Percentiles rank a stretch among this genome's conserved stretches.
These are phyloP conservation scores for Globisporangium apiculatum DNA, from an alignment of 352 stramenopile genomes.

Conservation along the genomic window DNA sequence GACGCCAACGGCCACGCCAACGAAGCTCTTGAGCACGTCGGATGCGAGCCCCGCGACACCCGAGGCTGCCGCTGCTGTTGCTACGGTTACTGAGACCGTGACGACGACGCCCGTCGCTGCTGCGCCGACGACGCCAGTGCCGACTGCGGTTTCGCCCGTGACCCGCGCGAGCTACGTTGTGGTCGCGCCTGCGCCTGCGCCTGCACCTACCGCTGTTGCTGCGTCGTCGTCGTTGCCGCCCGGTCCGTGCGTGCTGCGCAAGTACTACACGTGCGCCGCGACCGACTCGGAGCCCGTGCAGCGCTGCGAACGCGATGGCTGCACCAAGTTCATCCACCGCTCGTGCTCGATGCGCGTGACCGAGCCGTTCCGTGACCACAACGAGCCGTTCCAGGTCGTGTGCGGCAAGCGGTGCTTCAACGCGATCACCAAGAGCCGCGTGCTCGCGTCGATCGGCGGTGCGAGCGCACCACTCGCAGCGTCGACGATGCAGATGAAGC, in stretches of 20 bases:
- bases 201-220: neutral
- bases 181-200: too few relatives aligned
- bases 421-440: slow-evolving; percentile 6
- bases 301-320: slow-evolving; percentile 10
- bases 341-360: slow-evolving; percentile 14
- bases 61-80: neutral
- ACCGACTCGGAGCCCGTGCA: slow-evolving; percentile 5
- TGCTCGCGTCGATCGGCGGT: neutral
- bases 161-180: too few relatives aligned
- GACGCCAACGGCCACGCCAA: too few relatives aligned
- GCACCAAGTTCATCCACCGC: slow-evolving; percentile 12
- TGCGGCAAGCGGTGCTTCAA: slow-evolving; percentile 18
- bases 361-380: slow-evolving; percentile 8
- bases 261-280: slow-evolving; percentile 12
- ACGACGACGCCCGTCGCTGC: neutral
- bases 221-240: neutral
- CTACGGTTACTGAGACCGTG: too few relatives aligned
- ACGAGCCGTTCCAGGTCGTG: slow-evolving; percentile 6
- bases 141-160: too few relatives aligned
- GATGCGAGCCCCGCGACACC: too few relatives aligned
- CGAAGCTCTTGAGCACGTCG: too few relatives aligned
- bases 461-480: too few relatives aligned
- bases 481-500: slow-evolving; percentile 1
- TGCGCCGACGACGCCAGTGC: neutral
- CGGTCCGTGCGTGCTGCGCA: slow-evolving; percentile 9